Base-by-base conservation (phyloP, 306 rosid species). In the Casuarina equisetifolia region DNA sequence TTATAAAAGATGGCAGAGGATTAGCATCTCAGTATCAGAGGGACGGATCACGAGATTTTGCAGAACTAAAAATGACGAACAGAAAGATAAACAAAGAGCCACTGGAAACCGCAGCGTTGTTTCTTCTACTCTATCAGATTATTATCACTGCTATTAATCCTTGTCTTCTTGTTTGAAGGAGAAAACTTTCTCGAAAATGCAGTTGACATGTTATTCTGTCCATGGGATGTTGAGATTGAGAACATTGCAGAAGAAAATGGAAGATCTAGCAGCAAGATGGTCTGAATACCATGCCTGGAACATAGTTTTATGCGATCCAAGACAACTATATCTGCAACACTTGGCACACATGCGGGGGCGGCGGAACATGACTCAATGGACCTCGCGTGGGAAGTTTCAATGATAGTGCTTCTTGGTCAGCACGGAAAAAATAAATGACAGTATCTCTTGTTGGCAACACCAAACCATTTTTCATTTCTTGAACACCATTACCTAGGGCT, bases 201-300 rank as follows among this genome's bases (percentile, higher is more conserved):
- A 61, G 36, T 61, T 4, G 13, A 35, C 68, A 61, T 61, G 42
- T 32, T 35, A 58, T 58, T 58, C 39, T n/a, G 64, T 58, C 39
- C n/a, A 36, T 35, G 43, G 68, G 44, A 61, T 61, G n/a, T 61
- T 61, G 68, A 61, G 68, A 61, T 52, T 52, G 57, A 61, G 25
- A 54, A 54, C 36, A 61, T 35, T 61, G 68, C 68, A 32, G 68
- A 61, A 61, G 42, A 35, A 61, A 17, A 25, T 25, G 32, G 32
- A 25, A 25, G 1, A 25, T 25, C 32, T 25, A 25, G 32, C 32
- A 59, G 67, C 42, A 20, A 5, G 67, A 8, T 35, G 40, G 17
- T 25, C 15, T 59, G 39, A 20, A 25, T 9, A 59, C 66, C 39
- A 59, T 59, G 66, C 32, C 10, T 59, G 40, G 66, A 59, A 32